Evolutionary conservation across 2,329 filamentous ascomycete species (phyloP).

Genomic region (Pseudogymnoascus sp.): DNA sequence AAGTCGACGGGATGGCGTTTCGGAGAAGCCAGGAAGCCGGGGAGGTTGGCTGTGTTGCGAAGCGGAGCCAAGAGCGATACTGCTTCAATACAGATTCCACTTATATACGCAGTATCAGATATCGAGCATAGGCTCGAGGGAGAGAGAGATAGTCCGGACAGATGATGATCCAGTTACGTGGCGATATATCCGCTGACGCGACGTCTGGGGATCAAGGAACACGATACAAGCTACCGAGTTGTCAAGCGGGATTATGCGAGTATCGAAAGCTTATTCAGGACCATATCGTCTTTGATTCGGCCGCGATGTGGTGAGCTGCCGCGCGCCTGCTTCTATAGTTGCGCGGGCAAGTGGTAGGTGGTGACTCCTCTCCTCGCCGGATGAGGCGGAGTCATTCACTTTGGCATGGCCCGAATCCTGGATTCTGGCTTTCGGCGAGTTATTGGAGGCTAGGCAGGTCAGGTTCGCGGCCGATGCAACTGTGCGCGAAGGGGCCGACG

Average conservation of each 20-base stretch:
- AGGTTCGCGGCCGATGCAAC: background rate
- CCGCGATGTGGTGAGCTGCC: background rate
- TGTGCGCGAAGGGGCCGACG: background rate
- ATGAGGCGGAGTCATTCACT: slow-evolving; percentile 4
- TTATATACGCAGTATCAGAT: background rate
- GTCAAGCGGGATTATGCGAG: background rate
- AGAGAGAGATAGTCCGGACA: background rate
- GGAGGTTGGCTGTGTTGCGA: background rate
- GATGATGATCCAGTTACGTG: background rate
- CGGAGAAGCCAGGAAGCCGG: background rate
- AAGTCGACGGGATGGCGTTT: background rate
- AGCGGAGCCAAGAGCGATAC: background rate
- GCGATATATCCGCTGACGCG: background rate
- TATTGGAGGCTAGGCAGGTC: background rate
- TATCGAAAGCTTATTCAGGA: background rate
- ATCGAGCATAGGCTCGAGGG: background rate
- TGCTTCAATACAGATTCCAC: background rate
- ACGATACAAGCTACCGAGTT: background rate
- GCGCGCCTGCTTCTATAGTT: background rate
- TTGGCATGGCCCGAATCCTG: slow-evolving; percentile 1
- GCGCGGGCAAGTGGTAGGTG: background rate
- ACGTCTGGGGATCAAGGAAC: background rate
- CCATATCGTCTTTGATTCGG: background rate
- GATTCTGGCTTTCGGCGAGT: background rate
- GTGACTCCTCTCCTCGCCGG: slow-evolving; percentile 1